These are phyloP conservation scores for Fusarium mangiferae DNA, from an alignment of 2,329 filamentous ascomycete genomes.

Conservation along the genomic window DNA sequence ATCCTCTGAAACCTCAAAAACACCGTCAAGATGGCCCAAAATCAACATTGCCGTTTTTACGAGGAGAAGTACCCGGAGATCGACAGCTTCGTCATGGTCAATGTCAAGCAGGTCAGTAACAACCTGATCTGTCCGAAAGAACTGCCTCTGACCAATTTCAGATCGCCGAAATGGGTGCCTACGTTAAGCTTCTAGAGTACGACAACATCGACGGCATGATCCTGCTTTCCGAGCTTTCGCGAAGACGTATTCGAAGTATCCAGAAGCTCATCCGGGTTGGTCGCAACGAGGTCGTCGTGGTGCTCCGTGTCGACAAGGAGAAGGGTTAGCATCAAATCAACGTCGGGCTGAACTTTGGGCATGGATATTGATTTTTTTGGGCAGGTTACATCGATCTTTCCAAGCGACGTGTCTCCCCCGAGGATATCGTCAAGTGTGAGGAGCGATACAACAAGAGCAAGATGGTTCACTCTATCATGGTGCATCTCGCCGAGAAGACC, in stretches of 20 bases:
- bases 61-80: constrained; percentile 96
- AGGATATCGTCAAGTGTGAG: constrained; percentile 98
- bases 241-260: constrained; percentile 97
- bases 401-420: constrained; percentile 96
- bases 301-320: constrained; percentile 98
- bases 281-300: constrained; percentile 97
- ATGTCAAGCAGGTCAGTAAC: constrained; percentile 88
- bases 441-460: constrained; percentile 99
- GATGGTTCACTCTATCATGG: constrained; percentile 99
- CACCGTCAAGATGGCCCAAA: constrained; percentile 82
- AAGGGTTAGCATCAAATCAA: constrained; percentile 70
- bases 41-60: constrained; percentile 93
- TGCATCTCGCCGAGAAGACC: constrained; percentile 98
- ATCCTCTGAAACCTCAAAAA: constrained; percentile 42
- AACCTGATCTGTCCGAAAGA: constrained; percentile 14
- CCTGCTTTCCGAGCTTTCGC: constrained; percentile 93
- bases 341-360: constrained; percentile 26
- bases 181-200: constrained; percentile 99
- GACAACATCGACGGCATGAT: constrained; percentile 99
- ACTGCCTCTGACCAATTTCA: constrained; percentile 51
- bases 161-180: constrained; percentile 99
- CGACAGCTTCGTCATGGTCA: constrained; percentile 99
- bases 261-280: constrained; percentile 99
- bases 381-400: constrained; percentile 93
- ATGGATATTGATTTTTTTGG: constrained; percentile 34